Evolutionary conservation across 2,329 filamentous ascomycete species (phyloP), one percentile per base, ranked within the genome.

Genomic region (Cercospora citrullina): DNA sequence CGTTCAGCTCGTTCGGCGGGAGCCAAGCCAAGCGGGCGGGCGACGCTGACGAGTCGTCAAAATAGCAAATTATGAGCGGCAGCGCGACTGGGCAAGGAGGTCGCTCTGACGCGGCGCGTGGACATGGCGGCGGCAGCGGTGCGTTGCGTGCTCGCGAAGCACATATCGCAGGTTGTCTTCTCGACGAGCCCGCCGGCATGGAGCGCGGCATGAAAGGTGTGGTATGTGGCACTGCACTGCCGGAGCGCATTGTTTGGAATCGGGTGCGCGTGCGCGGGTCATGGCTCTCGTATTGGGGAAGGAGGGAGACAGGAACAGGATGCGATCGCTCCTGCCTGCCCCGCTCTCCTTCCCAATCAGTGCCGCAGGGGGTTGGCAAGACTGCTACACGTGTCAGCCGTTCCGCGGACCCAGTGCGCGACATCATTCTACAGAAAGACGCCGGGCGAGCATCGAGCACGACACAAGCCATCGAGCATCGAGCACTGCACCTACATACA

Each of bases 71-170:
- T 21, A 7, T 6, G 26, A 58, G 14, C 26, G n/a, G 26, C 53
- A 31, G 53, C 53, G 53, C 21, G 53, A 28, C 53, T 31, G 53
- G 53, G 16, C 53, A 58, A 58, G 53, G 53, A 58, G 48, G 48
- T 58, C 21, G 53, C 16, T 28, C 9, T 30, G 28, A 30, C 26
- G 23, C 30, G 23, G 53, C 53, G 16, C 26, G 16, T 30, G 53
- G 12, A 30, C 4, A 16, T 26, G 23, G 53, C 53, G n/a, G 21
- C 23, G 53, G 2, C 28, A 23, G 33, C 33, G 33, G 3, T 39
- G 33, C 33, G 33, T 39, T 39, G 14, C 33, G 33, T 39, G 33
- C 33, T 16, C 33, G 2, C 14, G 33, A n/a, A 36, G 33, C 33
- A 36, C 10, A 9, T 1, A 36, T 48, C 36, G 36, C 16, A 39